Conservation (phyloP, 345 rosid genomes). For the Capsella bursapastoris region DNA sequence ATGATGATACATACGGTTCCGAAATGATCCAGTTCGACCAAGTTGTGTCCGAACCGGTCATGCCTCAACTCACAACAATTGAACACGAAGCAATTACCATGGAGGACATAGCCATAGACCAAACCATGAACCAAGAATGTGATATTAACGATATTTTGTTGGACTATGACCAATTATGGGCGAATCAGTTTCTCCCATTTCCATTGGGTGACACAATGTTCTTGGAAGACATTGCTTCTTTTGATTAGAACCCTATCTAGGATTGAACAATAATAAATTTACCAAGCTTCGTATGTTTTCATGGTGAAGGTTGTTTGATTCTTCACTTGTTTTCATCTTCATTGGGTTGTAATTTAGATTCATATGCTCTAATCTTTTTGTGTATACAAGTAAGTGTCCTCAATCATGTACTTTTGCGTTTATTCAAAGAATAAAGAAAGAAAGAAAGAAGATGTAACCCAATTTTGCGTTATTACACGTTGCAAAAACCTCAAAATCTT, state of each 20-base stretch:
- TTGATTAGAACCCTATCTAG: conserved; percentile 1
- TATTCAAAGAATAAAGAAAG: too few relatives aligned
- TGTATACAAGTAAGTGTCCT: too few relatives aligned
- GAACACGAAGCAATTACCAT: not conserved
- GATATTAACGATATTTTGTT: conserved; percentile 6
- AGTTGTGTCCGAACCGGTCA: not conserved
- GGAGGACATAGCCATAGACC: not conserved
- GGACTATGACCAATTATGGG: not conserved
- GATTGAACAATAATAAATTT: too few relatives aligned
- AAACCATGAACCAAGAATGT: conserved; percentile 15
- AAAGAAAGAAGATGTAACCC: too few relatives aligned
- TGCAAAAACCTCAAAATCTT: too few relatives aligned
- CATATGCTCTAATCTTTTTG: too few relatives aligned
- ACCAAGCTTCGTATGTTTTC: too few relatives aligned
- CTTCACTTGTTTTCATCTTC: too few relatives aligned
- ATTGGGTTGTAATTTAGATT: too few relatives aligned
- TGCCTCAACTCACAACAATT: conserved; percentile 10
- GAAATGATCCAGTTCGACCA: conserved; percentile 17
- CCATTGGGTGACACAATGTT: not conserved
- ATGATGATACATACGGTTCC: conserved; percentile 16
- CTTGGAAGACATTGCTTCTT: not conserved
- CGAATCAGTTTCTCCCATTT: not conserved
- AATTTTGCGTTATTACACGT: too few relatives aligned
- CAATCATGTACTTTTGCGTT: too few relatives aligned
- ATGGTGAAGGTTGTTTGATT: too few relatives aligned